Percentiles rank a stretch among this genome's conserved stretches.
Evolutionary conservation across 2,329 filamentous ascomycete genomes (phyloP).

Genomic region (Huntiella omanensis): DNA sequence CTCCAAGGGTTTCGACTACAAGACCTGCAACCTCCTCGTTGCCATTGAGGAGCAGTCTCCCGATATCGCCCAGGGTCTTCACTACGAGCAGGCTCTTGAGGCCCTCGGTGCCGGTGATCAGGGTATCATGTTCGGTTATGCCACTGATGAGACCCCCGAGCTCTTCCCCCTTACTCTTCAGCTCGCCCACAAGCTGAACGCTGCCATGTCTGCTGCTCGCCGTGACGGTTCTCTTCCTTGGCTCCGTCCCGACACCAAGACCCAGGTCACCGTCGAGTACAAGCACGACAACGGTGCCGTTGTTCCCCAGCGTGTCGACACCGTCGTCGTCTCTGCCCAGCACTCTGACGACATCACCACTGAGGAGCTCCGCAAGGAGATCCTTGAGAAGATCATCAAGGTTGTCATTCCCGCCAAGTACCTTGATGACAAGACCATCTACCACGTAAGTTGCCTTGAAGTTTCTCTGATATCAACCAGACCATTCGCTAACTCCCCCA

Average conservation of each 20-base stretch:
- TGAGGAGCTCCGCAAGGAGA: constrained; percentile 81
- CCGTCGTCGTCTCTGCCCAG: constrained; percentile 90
- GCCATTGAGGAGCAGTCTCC: constrained; percentile 98
- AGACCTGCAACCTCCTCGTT: constrained; percentile 96
- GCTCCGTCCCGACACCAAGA: constrained; percentile 98
- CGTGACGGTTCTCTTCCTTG: constrained; percentile 75
- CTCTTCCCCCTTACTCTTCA: constrained; percentile 85
- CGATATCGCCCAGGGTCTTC: constrained; percentile 96
- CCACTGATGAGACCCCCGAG: constrained; percentile 96
- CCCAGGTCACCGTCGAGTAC: constrained; percentile 98
- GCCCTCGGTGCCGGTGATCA: constrained; percentile 97
- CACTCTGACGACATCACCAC: constrained; percentile 78
- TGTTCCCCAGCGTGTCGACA: constrained; percentile 81
- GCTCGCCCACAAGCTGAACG: constrained; percentile 92
- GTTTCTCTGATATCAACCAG: neutral
- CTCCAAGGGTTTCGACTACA: constrained; percentile 98
- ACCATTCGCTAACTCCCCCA: constrained; percentile 8
- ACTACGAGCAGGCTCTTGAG: constrained; percentile 95
- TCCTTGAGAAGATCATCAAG: constrained; percentile 95
- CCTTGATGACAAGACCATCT: constrained; percentile 81
- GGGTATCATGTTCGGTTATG: constrained; percentile 99
- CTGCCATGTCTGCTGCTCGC: constrained; percentile 78
- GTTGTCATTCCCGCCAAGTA: constrained; percentile 82
- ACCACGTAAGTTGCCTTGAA: constrained; percentile 49
- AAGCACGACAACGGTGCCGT: constrained; percentile 90